Evolutionary conservation across 2,329 filamentous ascomycete genomes (phyloP).

Genomic region (Colletotrichum liaoningense): DNA sequence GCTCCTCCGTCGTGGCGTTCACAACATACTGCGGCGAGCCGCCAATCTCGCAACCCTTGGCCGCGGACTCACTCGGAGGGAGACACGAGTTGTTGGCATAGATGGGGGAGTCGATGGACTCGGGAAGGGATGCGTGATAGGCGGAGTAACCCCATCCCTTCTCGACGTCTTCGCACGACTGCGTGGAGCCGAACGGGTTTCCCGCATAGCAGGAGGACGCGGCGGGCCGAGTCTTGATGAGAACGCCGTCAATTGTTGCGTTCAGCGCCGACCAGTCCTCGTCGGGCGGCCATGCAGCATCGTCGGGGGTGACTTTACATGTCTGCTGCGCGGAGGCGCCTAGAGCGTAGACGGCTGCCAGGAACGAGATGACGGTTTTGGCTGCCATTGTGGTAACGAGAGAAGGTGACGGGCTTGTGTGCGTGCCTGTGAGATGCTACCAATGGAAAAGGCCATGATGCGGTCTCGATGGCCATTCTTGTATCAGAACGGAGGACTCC

Average conservation of each 20-base stretch:
- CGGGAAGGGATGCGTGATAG: constrained; percentile 17
- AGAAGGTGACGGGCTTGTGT: neutral
- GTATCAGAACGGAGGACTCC: neutral
- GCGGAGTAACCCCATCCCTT: constrained; percentile 8
- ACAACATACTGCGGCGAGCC: constrained; percentile 50
- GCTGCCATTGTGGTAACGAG: neutral
- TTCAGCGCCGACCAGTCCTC: constrained; percentile 56
- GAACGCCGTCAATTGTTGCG: constrained; percentile 52
- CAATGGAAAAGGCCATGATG: neutral
- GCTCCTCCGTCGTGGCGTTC: constrained; percentile 46
- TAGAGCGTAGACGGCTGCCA: neutral
- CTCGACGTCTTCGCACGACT: constrained; percentile 16
- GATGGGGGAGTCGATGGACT: constrained; percentile 9
- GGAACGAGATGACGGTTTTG: neutral
- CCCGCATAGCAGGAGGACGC: constrained; percentile 58
- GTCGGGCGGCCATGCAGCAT: constrained; percentile 28
- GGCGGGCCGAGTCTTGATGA: constrained; percentile 58
- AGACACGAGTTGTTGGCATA: constrained; percentile 28
- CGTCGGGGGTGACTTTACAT: constrained; percentile 16
- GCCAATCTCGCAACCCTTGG: constrained; percentile 42
- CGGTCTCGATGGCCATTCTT: neutral
- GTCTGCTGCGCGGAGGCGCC: constrained; percentile 12
- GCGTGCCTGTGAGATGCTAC: neutral
- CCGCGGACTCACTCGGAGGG: constrained; percentile 3
- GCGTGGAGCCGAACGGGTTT: constrained; percentile 8